Conservation (phyloP, 805 yeast species). For the Ascoidea rubescens region DNA sequence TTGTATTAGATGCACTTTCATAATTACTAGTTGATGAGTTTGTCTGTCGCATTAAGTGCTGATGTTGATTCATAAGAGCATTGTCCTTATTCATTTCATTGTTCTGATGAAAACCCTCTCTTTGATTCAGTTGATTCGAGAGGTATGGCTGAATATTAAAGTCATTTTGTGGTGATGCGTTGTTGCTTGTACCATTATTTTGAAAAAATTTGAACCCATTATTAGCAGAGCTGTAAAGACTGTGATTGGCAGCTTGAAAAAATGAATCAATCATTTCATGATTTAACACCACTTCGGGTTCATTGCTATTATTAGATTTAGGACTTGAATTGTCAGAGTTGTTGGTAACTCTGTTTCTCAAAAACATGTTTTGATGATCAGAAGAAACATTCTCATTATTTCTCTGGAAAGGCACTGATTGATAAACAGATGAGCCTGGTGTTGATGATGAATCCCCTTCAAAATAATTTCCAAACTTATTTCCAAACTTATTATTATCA, state of each 20-base stretch:
- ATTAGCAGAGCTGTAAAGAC: neutral
- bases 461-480: no score
- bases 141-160: no score
- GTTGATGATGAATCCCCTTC: no score
- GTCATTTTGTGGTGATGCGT: no score
- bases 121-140: no score
- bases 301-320: neutral
- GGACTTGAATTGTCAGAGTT: neutral
- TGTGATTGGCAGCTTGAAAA: neutral
- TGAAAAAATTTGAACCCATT: neutral
- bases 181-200: neutral
- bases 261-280: slow-evolving; percentile 1
- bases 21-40: no score
- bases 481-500: no score
- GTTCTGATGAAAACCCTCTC: no score
- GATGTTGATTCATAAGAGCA: no score
- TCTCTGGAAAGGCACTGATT: neutral
- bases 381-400: neutral
- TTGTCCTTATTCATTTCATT: no score
- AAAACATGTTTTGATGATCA: neutral
- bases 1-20: no score
- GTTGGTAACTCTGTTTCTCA: neutral
- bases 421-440: neutral
- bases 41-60: no score
- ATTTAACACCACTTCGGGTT: neutral